Percentiles rank a stretch among this genome's conserved stretches.
phyloP scores from a whole-genome alignment of 2,329 filamentous ascomycete genomes.

The Microsporum canis region DNA sequence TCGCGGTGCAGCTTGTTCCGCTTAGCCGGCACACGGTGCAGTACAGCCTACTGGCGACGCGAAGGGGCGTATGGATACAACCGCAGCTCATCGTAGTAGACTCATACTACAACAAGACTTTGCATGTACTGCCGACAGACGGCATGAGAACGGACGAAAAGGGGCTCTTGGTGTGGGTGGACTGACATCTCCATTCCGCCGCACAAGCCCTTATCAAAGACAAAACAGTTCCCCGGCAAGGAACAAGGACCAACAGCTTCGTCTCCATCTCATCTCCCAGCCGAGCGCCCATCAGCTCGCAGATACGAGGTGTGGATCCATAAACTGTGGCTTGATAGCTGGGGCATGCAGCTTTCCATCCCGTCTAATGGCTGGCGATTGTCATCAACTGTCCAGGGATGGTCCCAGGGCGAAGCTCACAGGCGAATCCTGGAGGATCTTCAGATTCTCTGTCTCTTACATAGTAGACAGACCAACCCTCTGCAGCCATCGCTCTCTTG shows the following conservation, averaged over 20 bases:
- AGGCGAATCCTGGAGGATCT: too few species aligned
- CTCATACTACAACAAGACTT: slow-evolving; percentile 83
- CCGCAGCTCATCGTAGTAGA: slow-evolving; percentile 70
- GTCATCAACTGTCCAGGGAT: background rate
- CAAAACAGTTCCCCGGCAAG: background rate
- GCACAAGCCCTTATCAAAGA: background rate
- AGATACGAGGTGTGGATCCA: background rate
- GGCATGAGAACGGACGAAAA: slow-evolving; percentile 50
- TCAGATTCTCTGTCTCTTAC: too few species aligned
- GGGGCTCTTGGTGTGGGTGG: slow-evolving; percentile 36
- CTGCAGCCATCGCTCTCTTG: too few species aligned
- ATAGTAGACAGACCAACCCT: too few species aligned
- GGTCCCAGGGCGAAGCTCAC: background rate
- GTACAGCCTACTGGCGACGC: slow-evolving; percentile 61
- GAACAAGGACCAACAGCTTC: too few species aligned
- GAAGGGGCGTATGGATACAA: slow-evolving; percentile 54
- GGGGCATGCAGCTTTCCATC: background rate
- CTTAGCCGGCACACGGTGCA: slow-evolving; percentile 62
- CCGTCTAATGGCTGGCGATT: background rate
- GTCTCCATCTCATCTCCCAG: background rate
- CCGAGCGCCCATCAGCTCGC: background rate
- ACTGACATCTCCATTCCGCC: slow-evolving; percentile 12
- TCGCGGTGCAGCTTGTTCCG: slow-evolving; percentile 68
- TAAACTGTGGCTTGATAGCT: background rate
- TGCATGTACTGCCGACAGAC: slow-evolving; percentile 69